These are phyloP conservation scores for Leccinum broughii DNA, from an alignment of 768 basidiomycete species.

Conservation along the genomic window DNA sequence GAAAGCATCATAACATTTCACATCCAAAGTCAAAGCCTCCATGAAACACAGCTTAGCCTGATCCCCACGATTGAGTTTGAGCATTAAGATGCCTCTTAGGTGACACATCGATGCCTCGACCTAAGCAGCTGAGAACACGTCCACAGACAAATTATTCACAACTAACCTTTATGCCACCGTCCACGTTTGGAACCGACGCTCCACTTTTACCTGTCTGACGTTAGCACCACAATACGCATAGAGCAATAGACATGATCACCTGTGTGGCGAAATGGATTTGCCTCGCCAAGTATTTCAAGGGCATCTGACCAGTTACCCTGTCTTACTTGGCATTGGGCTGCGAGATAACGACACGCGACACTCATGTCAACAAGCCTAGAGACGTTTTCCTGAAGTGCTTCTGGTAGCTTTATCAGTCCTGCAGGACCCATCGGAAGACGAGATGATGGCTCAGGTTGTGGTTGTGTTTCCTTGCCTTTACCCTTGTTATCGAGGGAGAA, in stretches of 20 bases:
- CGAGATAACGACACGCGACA: conserved; percentile 93
- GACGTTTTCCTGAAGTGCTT: conserved; percentile 61
- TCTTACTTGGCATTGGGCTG: conserved; percentile 90
- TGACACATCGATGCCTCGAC: conserved; percentile 98
- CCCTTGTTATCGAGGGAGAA: conserved; percentile 47
- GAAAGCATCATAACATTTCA: conserved; percentile 97
- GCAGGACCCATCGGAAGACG: conserved; percentile 72
- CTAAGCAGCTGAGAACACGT: conserved; percentile 40
- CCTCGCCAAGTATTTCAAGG: conserved; percentile 88
- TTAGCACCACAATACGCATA: conserved; percentile 8
- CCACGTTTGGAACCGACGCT: conserved; percentile 72
- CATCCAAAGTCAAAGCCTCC: conserved; percentile 92
- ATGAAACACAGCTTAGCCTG: conserved; percentile 94
- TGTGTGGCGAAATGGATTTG: conserved; percentile 81
- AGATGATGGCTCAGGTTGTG: conserved; percentile 38
- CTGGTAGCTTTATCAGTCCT: conserved; percentile 68
- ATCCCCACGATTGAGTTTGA: conserved; percentile 87
- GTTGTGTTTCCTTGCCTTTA: conserved; percentile 59
- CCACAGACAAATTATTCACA: conserved; percentile 1
- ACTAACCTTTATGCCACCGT: conserved; percentile 91
- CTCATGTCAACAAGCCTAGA: conserved; percentile 91
- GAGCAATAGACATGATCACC: conserved; percentile 39
- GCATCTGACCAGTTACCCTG: conserved; percentile 94
- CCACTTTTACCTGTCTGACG: conserved; percentile 54
- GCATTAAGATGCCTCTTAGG: conserved; percentile 89